phyloP scores from a whole-genome alignment of 2,329 filamentous ascomycete species.

The Colletotrichum liaoningense region DNA sequence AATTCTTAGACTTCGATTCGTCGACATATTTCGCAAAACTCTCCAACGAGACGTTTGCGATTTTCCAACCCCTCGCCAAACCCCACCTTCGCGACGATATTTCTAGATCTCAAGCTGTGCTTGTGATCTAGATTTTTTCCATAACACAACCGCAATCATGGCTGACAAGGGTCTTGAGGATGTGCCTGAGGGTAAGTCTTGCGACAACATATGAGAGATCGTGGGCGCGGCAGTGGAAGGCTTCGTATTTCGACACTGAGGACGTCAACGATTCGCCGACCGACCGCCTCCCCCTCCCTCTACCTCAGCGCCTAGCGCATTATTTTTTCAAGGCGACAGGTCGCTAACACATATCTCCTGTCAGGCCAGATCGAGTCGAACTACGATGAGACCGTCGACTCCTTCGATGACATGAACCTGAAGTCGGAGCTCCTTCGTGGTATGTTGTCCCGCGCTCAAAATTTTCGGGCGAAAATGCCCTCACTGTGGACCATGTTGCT shows the following conservation, averaged over 20 bases:
- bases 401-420: slow-evolving; percentile 98
- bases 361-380: slow-evolving; percentile 99
- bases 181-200: slow-evolving; percentile 78
- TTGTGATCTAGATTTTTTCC: slow-evolving; percentile 78
- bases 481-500: slow-evolving; percentile 13
- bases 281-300: slow-evolving; percentile 1
- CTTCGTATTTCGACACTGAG: neutral
- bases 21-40: slow-evolving; percentile 40
- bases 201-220: neutral
- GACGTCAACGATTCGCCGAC: slow-evolving; percentile 8
- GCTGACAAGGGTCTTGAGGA: slow-evolving; percentile 99
- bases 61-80: slow-evolving; percentile 49
- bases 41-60: slow-evolving; percentile 44
- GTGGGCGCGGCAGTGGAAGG: neutral
- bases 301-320: slow-evolving; percentile 6
- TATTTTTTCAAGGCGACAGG: slow-evolving; percentile 14
- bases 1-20: slow-evolving; percentile 44
- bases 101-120: slow-evolving; percentile 81
- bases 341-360: slow-evolving; percentile 34
- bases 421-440: slow-evolving; percentile 96
- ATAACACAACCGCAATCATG: slow-evolving; percentile 85
- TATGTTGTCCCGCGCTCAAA: slow-evolving; percentile 46
- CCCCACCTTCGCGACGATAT: slow-evolving; percentile 37
- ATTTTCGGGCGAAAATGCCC: slow-evolving; percentile 32
- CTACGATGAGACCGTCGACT: slow-evolving; percentile 99